These are phyloP conservation scores for Podaxis carcinomalis DNA, from an alignment of 768 basidiomycete species.

Conservation along the genomic window DNA sequence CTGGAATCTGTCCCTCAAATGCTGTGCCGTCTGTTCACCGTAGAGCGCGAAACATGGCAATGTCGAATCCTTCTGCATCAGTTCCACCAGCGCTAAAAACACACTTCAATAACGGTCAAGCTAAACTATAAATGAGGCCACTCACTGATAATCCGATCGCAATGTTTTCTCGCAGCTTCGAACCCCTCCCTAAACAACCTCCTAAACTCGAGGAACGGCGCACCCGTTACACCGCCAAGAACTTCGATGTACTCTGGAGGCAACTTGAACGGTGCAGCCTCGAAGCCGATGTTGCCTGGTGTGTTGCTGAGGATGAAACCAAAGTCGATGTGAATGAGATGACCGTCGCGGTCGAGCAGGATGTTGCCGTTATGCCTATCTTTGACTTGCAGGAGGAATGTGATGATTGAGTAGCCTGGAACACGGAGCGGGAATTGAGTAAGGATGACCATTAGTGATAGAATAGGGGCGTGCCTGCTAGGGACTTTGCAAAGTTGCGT, in stretches of 20 bases:
- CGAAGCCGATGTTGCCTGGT: slow-evolving; percentile 96
- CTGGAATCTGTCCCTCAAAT: slow-evolving; percentile 91
- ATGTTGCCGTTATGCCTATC: slow-evolving; percentile 99
- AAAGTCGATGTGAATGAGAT: slow-evolving; percentile 96
- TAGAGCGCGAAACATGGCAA: slow-evolving; percentile 88
- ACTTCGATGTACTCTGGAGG: slow-evolving; percentile 95
- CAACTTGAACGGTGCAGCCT: slow-evolving; percentile 98
- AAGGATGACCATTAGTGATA: not conserved
- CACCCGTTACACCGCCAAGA: slow-evolving; percentile 77
- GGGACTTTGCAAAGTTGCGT: slow-evolving; percentile 88
- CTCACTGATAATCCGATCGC: slow-evolving; percentile 95
- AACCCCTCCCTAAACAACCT: slow-evolving; percentile 90
- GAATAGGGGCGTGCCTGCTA: slow-evolving; percentile 53
- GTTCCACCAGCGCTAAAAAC: slow-evolving; percentile 65
- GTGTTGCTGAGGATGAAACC: slow-evolving; percentile 98
- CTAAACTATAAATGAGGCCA: slow-evolving; percentile 29
- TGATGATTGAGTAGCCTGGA: slow-evolving; percentile 87
- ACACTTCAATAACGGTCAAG: not conserved
- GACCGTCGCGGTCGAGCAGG: slow-evolving; percentile 90
- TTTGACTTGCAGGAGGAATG: slow-evolving; percentile 96
- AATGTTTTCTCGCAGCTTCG: slow-evolving; percentile 90
- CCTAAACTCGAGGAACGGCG: slow-evolving; percentile 80
- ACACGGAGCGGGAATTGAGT: slow-evolving; percentile 1
- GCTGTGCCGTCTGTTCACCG: slow-evolving; percentile 85
- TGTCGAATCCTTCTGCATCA: slow-evolving; percentile 97